phyloP scores from a whole-genome alignment of 257 asterid species.

The Solanum paucissectum region DNA sequence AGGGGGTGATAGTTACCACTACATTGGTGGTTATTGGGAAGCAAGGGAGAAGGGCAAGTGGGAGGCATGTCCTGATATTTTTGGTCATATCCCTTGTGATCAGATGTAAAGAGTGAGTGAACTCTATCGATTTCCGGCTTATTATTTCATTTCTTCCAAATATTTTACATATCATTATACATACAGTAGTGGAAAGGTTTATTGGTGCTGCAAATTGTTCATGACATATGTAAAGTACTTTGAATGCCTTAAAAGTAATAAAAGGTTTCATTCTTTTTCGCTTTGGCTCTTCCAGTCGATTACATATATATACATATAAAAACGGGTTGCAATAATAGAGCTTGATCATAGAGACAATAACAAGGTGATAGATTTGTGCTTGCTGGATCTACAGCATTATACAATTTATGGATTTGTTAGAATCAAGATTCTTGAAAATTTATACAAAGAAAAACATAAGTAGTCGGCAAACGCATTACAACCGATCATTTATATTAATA shows the following conservation, averaged over 20 bases:
- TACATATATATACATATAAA: neutral
- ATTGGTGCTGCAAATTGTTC: neutral
- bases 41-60: conserved; percentile 71
- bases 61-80: conserved; percentile 82
- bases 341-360: neutral
- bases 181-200: neutral
- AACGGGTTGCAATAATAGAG: neutral
- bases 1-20: conserved; percentile 39
- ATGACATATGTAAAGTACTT: neutral
- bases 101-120: conserved; percentile 33
- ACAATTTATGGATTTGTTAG: neutral
- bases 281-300: neutral
- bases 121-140: neutral
- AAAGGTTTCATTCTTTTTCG: neutral
- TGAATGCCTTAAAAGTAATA: neutral
- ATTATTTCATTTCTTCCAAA: conserved; percentile 1
- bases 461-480: neutral
- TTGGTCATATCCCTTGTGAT: conserved; percentile 59
- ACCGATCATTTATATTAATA: neutral
- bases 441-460: neutral
- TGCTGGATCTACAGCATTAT: neutral
- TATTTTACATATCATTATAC: neutral
- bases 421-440: neutral
- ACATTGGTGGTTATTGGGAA: conserved; percentile 90
- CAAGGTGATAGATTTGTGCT: neutral